Conservation (phyloP, 2,329 filamentous ascomycete genomes). For the Fusarium decemcellulare region DNA sequence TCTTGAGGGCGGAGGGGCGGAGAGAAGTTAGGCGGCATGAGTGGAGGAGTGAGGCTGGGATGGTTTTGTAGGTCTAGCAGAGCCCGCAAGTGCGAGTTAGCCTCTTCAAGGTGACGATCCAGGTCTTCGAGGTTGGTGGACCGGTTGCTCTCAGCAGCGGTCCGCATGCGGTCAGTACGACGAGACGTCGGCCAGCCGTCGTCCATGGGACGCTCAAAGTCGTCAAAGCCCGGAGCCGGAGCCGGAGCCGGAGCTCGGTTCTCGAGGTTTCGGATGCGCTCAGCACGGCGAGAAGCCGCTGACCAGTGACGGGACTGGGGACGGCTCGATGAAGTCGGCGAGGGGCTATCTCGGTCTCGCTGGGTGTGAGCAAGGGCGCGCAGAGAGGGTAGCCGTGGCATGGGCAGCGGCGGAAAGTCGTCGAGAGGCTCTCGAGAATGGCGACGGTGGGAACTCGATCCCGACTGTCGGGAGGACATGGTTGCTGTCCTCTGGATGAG, state of each 20-base stretch:
- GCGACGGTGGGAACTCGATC: conserved; percentile 49
- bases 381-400: conserved; percentile 50
- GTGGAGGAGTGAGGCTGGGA: conserved; percentile 46
- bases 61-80: conserved; percentile 58
- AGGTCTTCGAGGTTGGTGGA: conserved; percentile 54
- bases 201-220: conserved; percentile 48
- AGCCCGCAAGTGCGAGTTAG: conserved; percentile 60
- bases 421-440: conserved; percentile 49
- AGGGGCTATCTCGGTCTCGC: conserved; percentile 46
- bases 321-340: conserved; percentile 37
- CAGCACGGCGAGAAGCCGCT: conserved; percentile 51
- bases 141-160: conserved; percentile 39
- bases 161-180: conserved; percentile 44
- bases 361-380: conserved; percentile 49
- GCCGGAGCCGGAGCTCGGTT: conserved; percentile 41
- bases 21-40: conserved; percentile 51
- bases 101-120: conserved; percentile 57
- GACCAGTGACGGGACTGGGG: conserved; percentile 47
- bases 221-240: conserved; percentile 37
- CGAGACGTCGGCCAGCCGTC: conserved; percentile 46
- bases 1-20: conserved; percentile 55
- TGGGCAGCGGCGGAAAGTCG: conserved; percentile 52
- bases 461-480: conserved; percentile 52
- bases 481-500: conserved; percentile 19
- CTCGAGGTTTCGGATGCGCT: conserved; percentile 54